phyloP scores from a whole-genome alignment of 2,329 filamentous ascomycete genomes.

The Boeremia exigua region DNA sequence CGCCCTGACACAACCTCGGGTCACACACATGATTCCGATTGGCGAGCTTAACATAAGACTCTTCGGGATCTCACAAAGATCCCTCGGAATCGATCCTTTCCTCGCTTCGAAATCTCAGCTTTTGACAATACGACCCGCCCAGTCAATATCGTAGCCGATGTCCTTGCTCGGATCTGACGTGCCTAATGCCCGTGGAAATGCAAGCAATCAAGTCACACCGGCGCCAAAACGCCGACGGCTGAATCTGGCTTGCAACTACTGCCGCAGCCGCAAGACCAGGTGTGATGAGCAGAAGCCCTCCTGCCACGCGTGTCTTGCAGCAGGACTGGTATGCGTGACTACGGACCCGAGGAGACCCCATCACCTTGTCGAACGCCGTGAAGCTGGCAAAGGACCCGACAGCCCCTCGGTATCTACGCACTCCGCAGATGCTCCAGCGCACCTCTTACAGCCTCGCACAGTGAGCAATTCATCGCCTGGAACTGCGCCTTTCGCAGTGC shows the following conservation, averaged over 20 bases:
- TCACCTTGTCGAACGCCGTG: neutral
- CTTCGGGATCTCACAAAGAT: neutral
- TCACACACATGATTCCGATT: too few species aligned
- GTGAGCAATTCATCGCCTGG: neutral
- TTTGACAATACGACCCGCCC: neutral
- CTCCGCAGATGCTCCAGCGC: neutral
- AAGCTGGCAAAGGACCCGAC: neutral
- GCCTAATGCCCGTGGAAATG: neutral
- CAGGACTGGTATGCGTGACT: neutral
- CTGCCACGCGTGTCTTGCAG: neutral
- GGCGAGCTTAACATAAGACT: neutral
- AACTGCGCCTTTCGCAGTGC: neutral
- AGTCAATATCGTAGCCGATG: too few species aligned
- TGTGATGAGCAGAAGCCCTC: conserved; percentile 1
- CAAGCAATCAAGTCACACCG: neutral
- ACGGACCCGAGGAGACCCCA: neutral
- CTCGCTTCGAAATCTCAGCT: neutral
- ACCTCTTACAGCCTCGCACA: neutral
- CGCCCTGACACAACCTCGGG: neutral
- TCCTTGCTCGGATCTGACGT: neutral
- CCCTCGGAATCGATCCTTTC: neutral
- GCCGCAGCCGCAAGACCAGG: neutral
- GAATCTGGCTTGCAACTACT: neutral
- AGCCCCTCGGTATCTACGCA: neutral
- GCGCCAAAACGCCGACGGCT: neutral